phyloP scores from a whole-genome alignment of 1,284 basidiomycete species.

The Pseudozyma thailandica region DNA sequence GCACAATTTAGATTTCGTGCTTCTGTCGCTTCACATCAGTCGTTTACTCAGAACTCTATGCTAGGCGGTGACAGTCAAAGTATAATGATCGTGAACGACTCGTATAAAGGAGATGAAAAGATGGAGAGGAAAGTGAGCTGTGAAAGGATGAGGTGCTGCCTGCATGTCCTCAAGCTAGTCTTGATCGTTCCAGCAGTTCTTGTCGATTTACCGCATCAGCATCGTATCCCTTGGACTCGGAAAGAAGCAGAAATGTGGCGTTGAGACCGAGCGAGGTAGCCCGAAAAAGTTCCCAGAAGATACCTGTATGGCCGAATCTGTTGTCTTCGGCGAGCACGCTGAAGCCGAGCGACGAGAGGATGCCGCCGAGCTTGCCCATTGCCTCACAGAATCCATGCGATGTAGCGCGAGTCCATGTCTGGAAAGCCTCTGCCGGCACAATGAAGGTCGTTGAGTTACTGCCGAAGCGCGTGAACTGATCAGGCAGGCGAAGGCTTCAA shows the following conservation, averaged over 20 bases:
- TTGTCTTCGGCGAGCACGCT: slow-evolving; percentile 24
- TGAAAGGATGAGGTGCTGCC: background rate
- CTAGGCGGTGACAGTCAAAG: too few relatives aligned
- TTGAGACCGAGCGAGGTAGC: slow-evolving; percentile 44
- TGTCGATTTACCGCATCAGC: slow-evolving; percentile 54
- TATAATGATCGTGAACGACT: too few relatives aligned
- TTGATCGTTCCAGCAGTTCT: slow-evolving; percentile 36
- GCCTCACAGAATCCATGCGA: slow-evolving; percentile 70
- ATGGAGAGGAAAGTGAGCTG: background rate
- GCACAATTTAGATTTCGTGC: too few relatives aligned
- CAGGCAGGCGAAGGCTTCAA: too few relatives aligned
- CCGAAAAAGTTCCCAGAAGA: slow-evolving; percentile 57
- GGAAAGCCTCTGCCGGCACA: slow-evolving; percentile 80
- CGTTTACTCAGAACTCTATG: too few relatives aligned
- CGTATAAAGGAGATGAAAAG: too few relatives aligned
- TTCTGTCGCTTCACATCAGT: too few relatives aligned
- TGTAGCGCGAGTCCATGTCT: slow-evolving; percentile 75
- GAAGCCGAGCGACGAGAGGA: slow-evolving; percentile 69
- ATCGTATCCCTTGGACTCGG: slow-evolving; percentile 55
- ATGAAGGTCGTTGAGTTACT: slow-evolving; percentile 84
- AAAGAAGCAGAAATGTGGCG: slow-evolving; percentile 39
- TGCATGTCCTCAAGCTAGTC: slow-evolving; percentile 20
- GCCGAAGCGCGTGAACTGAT: too few relatives aligned
- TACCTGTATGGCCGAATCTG: slow-evolving; percentile 33
- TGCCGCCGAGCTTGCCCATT: slow-evolving; percentile 71